A percentile compares a stretch with the other conserved stretches of the same genome.
phyloP scores from a whole-genome alignment of 768 basidiomycete genomes.

The Suillus subalutaceus region DNA sequence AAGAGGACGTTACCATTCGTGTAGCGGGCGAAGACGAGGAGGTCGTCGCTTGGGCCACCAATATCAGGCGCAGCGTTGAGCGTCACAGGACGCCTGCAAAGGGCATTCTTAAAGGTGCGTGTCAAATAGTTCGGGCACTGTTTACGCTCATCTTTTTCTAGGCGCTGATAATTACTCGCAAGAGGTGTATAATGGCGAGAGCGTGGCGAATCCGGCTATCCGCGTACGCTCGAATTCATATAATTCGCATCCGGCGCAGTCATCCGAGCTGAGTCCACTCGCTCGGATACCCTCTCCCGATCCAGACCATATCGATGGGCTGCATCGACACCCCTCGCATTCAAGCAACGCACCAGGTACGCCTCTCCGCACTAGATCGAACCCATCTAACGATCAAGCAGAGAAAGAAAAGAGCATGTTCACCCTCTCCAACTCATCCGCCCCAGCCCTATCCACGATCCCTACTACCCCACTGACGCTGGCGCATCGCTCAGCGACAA shows the following conservation, averaged over 20 bases:
- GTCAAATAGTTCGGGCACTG: not conserved
- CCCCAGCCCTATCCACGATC: constrained; percentile 77
- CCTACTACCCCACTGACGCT: constrained; percentile 50
- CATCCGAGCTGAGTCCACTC: constrained; percentile 69
- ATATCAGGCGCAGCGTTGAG: constrained; percentile 74
- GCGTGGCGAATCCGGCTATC: constrained; percentile 37
- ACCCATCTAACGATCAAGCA: constrained; percentile 42
- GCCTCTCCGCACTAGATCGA: constrained; percentile 3
- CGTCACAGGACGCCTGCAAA: constrained; percentile 64
- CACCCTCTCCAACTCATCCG: constrained; percentile 86
- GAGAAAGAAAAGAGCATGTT: constrained; percentile 57
- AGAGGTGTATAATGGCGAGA: constrained; percentile 51
- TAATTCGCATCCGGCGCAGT: constrained; percentile 49
- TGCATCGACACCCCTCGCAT: constrained; percentile 68
- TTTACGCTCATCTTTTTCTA: constrained; percentile 27
- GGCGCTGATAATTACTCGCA: constrained; percentile 75
- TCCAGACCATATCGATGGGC: constrained; percentile 85
- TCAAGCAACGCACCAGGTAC: constrained; percentile 37
- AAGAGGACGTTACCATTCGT: constrained; percentile 77
- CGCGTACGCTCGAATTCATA: constrained; percentile 86
- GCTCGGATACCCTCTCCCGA: constrained; percentile 83
- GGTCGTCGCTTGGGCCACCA: constrained; percentile 77
- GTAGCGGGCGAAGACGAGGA: constrained; percentile 57
- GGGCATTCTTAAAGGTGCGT: constrained; percentile 82
- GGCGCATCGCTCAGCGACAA: constrained; percentile 74